phyloP scores from a whole-genome alignment of 2,329 filamentous ascomycete species.

The Paecilomyces formosus region DNA sequence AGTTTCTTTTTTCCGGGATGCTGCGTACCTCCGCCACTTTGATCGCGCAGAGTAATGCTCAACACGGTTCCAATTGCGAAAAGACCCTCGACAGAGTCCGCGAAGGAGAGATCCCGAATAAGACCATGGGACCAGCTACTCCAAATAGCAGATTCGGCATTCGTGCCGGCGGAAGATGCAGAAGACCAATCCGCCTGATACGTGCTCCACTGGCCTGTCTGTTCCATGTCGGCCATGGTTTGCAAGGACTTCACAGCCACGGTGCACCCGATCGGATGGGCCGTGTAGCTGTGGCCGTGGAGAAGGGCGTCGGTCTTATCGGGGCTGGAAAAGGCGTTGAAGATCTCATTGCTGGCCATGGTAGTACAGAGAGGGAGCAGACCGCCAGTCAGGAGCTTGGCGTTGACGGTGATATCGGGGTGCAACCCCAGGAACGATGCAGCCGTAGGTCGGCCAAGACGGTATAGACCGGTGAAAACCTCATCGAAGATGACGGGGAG shows the following conservation, averaged over 20 bases:
- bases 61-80: slow-evolving; percentile 71
- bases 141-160: slow-evolving; percentile 42
- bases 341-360: slow-evolving; percentile 65
- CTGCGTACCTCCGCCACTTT: slow-evolving; percentile 36
- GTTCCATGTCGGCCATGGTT: slow-evolving; percentile 54
- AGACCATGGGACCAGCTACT: slow-evolving; percentile 63
- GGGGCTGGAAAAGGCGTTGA: slow-evolving; percentile 60
- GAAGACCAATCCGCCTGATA: slow-evolving; percentile 45
- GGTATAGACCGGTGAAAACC: slow-evolving; percentile 79
- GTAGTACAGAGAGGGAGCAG: slow-evolving; percentile 71
- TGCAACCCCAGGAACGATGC: slow-evolving; percentile 61
- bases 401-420: slow-evolving; percentile 72
- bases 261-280: slow-evolving; percentile 71
- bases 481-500: slow-evolving; percentile 78
- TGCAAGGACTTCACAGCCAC: slow-evolving; percentile 63
- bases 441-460: slow-evolving; percentile 64
- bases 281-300: slow-evolving; percentile 83
- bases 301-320: slow-evolving; percentile 73
- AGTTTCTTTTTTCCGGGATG: not conserved
- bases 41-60: slow-evolving; percentile 53
- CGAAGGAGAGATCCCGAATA: slow-evolving; percentile 52
- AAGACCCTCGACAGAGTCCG: slow-evolving; percentile 52
- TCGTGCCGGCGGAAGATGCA: not conserved
- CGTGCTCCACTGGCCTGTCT: slow-evolving; percentile 48
- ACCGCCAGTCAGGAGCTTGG: slow-evolving; percentile 76